A percentile compares a stretch with the other conserved stretches of the same genome.
phyloP scores from a whole-genome alignment of 2,329 filamentous ascomycete genomes.

The Aspergillus oerlinghausenensis region DNA sequence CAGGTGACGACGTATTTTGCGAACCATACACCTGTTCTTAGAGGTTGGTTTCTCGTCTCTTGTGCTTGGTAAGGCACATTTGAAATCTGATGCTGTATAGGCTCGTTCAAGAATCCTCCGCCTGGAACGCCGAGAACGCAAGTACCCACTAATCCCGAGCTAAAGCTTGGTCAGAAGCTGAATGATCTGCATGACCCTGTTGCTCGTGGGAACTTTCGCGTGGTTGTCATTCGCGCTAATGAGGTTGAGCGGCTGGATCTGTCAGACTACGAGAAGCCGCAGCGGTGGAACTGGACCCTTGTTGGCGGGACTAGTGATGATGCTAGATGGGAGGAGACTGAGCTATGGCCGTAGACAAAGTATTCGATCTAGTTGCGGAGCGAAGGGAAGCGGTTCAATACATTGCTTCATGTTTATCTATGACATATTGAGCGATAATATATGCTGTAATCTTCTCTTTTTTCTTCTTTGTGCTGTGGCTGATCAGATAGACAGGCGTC shows the following conservation, averaged over 20 bases:
- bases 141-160: conserved; percentile 43
- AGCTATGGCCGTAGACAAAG: conserved; percentile 58
- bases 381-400: background rate
- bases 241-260: conserved; percentile 73
- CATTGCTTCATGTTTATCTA: background rate
- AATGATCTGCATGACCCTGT: conserved; percentile 63
- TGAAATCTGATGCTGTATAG: conserved; percentile 27
- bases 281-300: conserved; percentile 65
- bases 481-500: background rate
- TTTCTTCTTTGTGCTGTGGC: background rate
- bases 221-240: conserved; percentile 79
- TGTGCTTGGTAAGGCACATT: background rate
- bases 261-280: conserved; percentile 58
- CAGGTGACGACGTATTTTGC: conserved; percentile 88
- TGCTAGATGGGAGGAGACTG: conserved; percentile 60
- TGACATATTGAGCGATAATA: background rate
- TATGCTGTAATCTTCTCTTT: background rate
- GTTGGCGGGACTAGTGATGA: conserved; percentile 40
- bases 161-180: conserved; percentile 59
- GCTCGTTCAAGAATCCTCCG: conserved; percentile 67
- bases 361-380: background rate
- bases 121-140: conserved; percentile 60
- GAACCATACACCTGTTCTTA: conserved; percentile 75
- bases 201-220: conserved; percentile 72
- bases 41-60: conserved; percentile 47